Base-by-base conservation (phyloP, 2,329 filamentous ascomycete genomes). In the Penicillium sp. region DNA sequence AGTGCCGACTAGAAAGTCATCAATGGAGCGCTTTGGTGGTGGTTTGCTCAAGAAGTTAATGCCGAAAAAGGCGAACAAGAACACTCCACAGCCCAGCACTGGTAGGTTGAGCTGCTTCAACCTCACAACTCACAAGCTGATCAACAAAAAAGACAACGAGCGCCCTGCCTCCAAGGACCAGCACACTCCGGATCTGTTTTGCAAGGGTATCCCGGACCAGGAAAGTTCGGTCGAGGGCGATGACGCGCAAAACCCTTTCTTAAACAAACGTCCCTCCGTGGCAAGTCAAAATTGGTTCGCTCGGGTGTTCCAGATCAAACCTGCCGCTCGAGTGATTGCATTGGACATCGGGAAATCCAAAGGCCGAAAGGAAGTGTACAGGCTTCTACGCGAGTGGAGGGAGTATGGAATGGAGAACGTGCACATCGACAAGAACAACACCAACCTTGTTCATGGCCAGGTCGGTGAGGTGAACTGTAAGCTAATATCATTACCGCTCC, bases 261-360 rank as follows among this genome's bases (percentile, higher is more conserved):
- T 16, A 27, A 41, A 18, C 35, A 50, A 44, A 31, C 50, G 30
- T 15, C 48, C 13, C 6, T 51, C 41, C 8, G 26, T 39, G 22
- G 52, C 34, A 40, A 53, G 80, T 57, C 81, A 87, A 56, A 94
- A 84, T 51, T 95, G 90, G 89, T 76, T 96, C 36, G 83, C 86
- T 18, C 84, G 86, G 11, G 78, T 96, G 30, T 86, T 96, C 68
- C 80, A 87, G 38, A 82, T 95, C 57, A 95, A 92, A 60, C 90
- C 90, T 1, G 85, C 82, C 0, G 82, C 72, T 11, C 78, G 79
- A 47, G 75, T 85, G 17, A 65, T 95, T 11, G 92, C 87, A 60
- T 81, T 95, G 60, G 74, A 74, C 3, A 73, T 87, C 15, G 78
- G 82, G 4, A 82, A 83, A 51, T 73, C 74, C n/a, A 77, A 80